Evolutionary conservation across 805 yeast genomes (phyloP).

Genomic region (Yarrowia porcina): DNA sequence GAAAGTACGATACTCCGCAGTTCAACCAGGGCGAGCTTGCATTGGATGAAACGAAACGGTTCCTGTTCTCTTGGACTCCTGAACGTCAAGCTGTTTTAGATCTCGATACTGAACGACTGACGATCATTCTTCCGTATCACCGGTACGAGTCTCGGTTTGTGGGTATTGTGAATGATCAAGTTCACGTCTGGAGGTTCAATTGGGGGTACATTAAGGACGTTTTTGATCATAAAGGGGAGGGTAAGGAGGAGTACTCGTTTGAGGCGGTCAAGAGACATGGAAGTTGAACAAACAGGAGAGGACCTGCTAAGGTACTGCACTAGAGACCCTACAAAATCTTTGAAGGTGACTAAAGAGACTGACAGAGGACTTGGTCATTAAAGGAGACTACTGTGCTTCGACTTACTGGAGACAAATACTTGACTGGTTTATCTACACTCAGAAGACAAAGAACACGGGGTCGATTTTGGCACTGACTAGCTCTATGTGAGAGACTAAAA

Average conservation of each 20-base stretch:
- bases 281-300: too few relatives aligned
- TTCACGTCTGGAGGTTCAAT: constrained; percentile 3
- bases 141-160: neutral
- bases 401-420: too few relatives aligned
- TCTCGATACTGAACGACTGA: neutral
- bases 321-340: too few relatives aligned
- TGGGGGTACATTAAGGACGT: constrained; percentile 10
- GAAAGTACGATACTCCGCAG: neutral
- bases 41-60: neutral
- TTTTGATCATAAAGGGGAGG: neutral
- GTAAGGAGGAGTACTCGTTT: neutral
- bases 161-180: neutral
- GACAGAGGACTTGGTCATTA: too few relatives aligned
- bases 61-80: neutral
- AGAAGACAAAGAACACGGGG: too few relatives aligned
- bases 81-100: neutral
- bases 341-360: too few relatives aligned
- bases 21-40: constrained; percentile 7
- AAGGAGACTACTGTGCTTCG: too few relatives aligned
- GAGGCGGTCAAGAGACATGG: neutral
- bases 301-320: too few relatives aligned
- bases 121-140: neutral
- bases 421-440: too few relatives aligned
- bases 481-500: too few relatives aligned
- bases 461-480: too few relatives aligned